phyloP scores from a whole-genome alignment of 106 monocot species.

The Dendrobium officinale region DNA sequence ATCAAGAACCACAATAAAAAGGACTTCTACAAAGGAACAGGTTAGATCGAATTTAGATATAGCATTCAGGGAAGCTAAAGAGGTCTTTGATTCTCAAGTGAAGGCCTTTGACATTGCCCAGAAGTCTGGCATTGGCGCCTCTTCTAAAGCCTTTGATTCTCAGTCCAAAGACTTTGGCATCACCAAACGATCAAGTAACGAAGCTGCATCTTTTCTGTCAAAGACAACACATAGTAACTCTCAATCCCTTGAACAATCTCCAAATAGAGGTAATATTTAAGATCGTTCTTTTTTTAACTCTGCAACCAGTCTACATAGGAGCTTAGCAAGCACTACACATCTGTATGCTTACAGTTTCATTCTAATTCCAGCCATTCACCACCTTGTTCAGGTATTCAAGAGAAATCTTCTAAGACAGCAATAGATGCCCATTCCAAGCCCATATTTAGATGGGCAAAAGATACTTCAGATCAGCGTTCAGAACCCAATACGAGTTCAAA shows the following conservation, averaged over 20 bases:
- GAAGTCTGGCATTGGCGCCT: neutral
- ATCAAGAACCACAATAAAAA: slow-evolving; percentile 78
- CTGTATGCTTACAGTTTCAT: neutral
- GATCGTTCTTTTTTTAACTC: neutral
- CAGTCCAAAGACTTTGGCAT: slow-evolving; percentile 13
- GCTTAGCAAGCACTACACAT: neutral
- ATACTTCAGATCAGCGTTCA: slow-evolving; percentile 28
- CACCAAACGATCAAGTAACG: slow-evolving; percentile 12
- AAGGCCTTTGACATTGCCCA: slow-evolving; percentile 11
- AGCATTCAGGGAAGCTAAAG: slow-evolving; percentile 36
- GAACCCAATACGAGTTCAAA: slow-evolving; percentile 9
- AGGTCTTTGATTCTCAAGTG: slow-evolving; percentile 34
- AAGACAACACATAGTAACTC: slow-evolving; percentile 22
- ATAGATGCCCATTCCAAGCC: slow-evolving; percentile 29
- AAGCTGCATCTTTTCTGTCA: slow-evolving; percentile 11
- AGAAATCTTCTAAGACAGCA: slow-evolving; percentile 20
- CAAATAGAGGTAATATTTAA: slow-evolving; percentile 30
- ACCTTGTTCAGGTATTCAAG: slow-evolving; percentile 17
- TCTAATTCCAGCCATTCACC: neutral
- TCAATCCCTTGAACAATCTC: slow-evolving; percentile 6
- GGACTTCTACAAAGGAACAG: slow-evolving; percentile 27
- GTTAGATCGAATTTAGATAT: slow-evolving; percentile 21
- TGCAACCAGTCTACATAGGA: neutral
- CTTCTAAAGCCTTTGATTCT: slow-evolving; percentile 34
- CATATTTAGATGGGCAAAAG: slow-evolving; percentile 51